Evolutionary conservation across 1,139 yeast species (phyloP).

Genomic region (Hemisphaericaspora xylofermentans): DNA sequence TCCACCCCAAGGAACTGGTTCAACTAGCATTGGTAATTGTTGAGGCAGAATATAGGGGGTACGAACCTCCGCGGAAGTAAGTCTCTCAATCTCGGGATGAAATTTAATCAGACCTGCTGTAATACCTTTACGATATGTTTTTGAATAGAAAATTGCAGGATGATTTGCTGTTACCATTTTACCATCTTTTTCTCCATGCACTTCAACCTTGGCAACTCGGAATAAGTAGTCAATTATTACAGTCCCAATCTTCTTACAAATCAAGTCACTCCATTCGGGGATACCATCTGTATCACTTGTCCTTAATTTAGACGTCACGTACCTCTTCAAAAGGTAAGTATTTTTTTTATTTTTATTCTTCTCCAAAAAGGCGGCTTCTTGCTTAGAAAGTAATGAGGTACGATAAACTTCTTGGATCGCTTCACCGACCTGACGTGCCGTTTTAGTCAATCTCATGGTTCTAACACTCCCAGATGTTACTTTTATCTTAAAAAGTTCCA

Average conservation of each 20-base stretch:
- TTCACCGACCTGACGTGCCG: slow-evolving; percentile 77
- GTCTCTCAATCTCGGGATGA: slow-evolving; percentile 66
- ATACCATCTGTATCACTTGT: slow-evolving; percentile 15
- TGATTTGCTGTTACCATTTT: slow-evolving; percentile 68
- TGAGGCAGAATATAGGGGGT: slow-evolving; percentile 82
- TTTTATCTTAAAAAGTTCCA: slow-evolving; percentile 74
- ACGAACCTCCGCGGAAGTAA: slow-evolving; percentile 65
- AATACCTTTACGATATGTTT: slow-evolving; percentile 76
- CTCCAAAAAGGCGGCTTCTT: slow-evolving; percentile 52
- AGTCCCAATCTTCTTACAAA: slow-evolving; percentile 82
- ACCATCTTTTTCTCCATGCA: slow-evolving; percentile 74
- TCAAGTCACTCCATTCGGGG: slow-evolving; percentile 47
- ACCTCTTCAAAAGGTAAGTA: slow-evolving; percentile 43
- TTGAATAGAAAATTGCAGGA: slow-evolving; percentile 90
- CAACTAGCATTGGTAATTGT: slow-evolving; percentile 85
- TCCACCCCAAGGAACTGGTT: slow-evolving; percentile 84
- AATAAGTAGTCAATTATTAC: slow-evolving; percentile 70
- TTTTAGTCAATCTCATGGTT: slow-evolving; percentile 84
- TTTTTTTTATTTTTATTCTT: slow-evolving; percentile 29
- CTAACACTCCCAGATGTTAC: slow-evolving; percentile 77
- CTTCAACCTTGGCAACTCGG: slow-evolving; percentile 80
- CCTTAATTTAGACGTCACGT: slow-evolving; percentile 27
- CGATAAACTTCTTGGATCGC: slow-evolving; percentile 85
- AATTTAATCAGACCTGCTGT: slow-evolving; percentile 79
- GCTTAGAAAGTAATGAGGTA: slow-evolving; percentile 58